Evolutionary conservation across 2,329 filamentous ascomycete species (phyloP).

Genomic region (Rhytidhysteron rufulum): DNA sequence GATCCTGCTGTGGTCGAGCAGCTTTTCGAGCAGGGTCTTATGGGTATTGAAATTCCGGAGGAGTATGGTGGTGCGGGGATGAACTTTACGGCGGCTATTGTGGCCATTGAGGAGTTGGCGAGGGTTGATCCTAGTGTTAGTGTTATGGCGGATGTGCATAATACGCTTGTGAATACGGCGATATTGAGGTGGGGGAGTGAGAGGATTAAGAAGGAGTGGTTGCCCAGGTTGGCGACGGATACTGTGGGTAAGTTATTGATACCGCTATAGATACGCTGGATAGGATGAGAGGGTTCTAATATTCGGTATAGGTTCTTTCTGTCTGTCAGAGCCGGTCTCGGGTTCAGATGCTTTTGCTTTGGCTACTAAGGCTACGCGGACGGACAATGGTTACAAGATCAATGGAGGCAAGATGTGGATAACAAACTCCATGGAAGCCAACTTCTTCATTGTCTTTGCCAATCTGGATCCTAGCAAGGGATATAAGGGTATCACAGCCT

Average conservation of each 20-base stretch:
- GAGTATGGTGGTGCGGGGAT: constrained; percentile 95
- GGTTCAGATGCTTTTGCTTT: constrained; percentile 96
- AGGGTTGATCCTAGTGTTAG: constrained; percentile 91
- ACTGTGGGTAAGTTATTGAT: constrained; percentile 59
- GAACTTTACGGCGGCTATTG: constrained; percentile 96
- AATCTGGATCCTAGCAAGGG: constrained; percentile 89
- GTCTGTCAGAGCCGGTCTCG: constrained; percentile 85
- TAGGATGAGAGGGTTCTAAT: constrained; percentile 4
- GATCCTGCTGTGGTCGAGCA: constrained; percentile 83
- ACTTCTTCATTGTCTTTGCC: constrained; percentile 96
- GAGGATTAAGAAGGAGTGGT: constrained; percentile 75
- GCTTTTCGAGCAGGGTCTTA: constrained; percentile 94
- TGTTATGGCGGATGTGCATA: constrained; percentile 95
- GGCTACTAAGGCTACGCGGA: constrained; percentile 84
- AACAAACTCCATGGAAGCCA: constrained; percentile 91
- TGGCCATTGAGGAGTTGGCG: constrained; percentile 95
- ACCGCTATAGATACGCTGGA: background rate
- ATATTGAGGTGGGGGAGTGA: constrained; percentile 79
- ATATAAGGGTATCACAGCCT: constrained; percentile 96
- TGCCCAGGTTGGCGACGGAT: constrained; percentile 84
- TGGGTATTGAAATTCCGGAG: constrained; percentile 96
- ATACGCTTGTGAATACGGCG: constrained; percentile 94
- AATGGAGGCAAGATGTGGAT: constrained; percentile 99
- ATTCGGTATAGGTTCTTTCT: constrained; percentile 64
- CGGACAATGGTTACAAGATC: constrained; percentile 77